phyloP scores from a whole-genome alignment of 495 filamentous ascomycete genomes.

The Penicillium lividum region DNA sequence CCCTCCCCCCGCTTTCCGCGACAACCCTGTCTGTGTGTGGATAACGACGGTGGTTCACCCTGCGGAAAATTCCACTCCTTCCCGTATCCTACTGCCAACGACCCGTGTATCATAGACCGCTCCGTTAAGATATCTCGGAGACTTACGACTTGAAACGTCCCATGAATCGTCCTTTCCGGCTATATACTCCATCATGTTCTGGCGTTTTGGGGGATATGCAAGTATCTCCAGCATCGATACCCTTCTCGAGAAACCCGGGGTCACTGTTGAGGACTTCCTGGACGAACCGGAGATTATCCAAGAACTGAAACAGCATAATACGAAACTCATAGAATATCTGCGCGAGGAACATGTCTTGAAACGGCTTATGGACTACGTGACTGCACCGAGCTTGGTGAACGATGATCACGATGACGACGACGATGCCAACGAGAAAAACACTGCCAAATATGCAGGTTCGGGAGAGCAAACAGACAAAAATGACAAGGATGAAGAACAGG shows the following conservation, averaged over 20 bases:
- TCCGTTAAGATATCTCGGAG: constrained; percentile 33
- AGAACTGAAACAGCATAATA: constrained; percentile 96
- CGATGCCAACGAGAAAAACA: constrained; percentile 41
- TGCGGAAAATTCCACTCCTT: neutral
- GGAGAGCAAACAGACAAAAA: constrained; percentile 17
- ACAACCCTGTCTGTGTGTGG: constrained; percentile 6
- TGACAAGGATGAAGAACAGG: constrained; percentile 34
- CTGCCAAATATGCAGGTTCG: constrained; percentile 39
- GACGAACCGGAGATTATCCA: constrained; percentile 95
- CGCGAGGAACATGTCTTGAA: constrained; percentile 85
- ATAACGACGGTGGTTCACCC: constrained; percentile 1
- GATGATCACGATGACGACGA: constrained; percentile 65
- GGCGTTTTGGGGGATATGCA: constrained; percentile 97
- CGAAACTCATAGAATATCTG: constrained; percentile 95
- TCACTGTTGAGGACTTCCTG: constrained; percentile 91
- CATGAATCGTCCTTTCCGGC: constrained; percentile 43
- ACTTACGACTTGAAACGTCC: constrained; percentile 32
- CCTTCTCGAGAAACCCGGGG: constrained; percentile 92
- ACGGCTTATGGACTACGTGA: constrained; percentile 86
- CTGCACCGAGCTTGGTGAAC: constrained; percentile 67
- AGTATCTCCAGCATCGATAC: constrained; percentile 94
- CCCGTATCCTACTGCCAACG: constrained; percentile 4
- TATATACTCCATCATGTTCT: constrained; percentile 81
- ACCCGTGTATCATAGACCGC: constrained; percentile 34
- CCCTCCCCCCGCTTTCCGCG: constrained; percentile 16